Evolutionary conservation across 2,329 filamentous ascomycete genomes (phyloP).

Genomic region (Talaromyces verruculosus): DNA sequence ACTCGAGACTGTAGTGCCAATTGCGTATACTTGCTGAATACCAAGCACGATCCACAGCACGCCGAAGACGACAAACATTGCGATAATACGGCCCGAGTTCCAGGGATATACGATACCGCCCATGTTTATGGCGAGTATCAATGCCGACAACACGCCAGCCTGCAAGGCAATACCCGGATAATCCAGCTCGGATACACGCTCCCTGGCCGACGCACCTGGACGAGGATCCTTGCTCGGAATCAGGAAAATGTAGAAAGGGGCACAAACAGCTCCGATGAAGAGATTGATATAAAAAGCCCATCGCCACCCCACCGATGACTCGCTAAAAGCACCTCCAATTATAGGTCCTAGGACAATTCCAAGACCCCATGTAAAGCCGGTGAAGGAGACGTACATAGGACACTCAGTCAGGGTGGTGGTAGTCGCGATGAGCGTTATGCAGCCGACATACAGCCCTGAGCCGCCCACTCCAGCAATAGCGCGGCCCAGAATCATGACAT

Average conservation of each 20-base stretch:
- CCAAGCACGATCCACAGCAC: constrained; percentile 47
- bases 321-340: constrained; percentile 40
- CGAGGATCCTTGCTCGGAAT: constrained; percentile 35
- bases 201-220: constrained; percentile 24
- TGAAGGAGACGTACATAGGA: constrained; percentile 35
- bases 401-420: constrained; percentile 28
- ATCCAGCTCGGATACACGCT: constrained; percentile 42
- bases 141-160: neutral
- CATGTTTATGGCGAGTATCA: constrained; percentile 45
- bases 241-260: constrained; percentile 47
- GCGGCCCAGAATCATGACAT: constrained; percentile 49
- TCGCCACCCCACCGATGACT: constrained; percentile 32
- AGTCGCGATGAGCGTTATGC: constrained; percentile 31
- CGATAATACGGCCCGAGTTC: constrained; percentile 47
- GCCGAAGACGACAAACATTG: constrained; percentile 51
- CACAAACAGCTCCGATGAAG: constrained; percentile 43
- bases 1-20: constrained; percentile 46
- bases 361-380: constrained; percentile 37
- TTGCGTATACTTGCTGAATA: constrained; percentile 44
- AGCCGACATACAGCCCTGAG: constrained; percentile 34
- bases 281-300: constrained; percentile 55
- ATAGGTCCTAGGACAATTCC: constrained; percentile 42
- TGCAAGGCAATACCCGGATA: constrained; percentile 43
- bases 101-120: constrained; percentile 53
- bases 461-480: constrained; percentile 38